A percentile compares a stretch with the other conserved stretches of the same genome.
These are phyloP conservation scores for Neocallimastix lanati DNA, from an alignment of 192 early-diverging fungal genomes.

Conservation along the genomic window DNA sequence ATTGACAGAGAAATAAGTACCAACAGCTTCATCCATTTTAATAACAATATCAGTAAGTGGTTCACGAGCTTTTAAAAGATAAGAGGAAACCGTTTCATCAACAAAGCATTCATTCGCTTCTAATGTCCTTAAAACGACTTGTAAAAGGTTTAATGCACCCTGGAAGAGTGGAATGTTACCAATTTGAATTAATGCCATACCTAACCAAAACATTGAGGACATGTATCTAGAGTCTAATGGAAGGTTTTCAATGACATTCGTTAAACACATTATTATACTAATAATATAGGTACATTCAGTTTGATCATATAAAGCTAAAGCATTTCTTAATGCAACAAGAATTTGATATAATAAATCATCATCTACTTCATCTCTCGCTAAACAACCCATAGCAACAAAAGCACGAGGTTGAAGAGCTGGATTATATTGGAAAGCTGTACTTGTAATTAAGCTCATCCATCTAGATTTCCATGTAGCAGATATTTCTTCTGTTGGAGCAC, in stretches of 20 bases:
- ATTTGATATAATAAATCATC: constrained; percentile 89
- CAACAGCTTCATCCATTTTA: constrained; percentile 51
- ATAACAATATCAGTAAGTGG: constrained; percentile 52
- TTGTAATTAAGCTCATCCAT: constrained; percentile 81
- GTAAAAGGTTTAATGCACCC: constrained; percentile 46
- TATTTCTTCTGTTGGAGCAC: constrained; percentile 49
- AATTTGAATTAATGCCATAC: constrained; percentile 68
- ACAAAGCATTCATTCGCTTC: constrained; percentile 50
- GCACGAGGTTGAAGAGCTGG: constrained; percentile 85
- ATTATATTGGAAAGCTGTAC: constrained; percentile 86
- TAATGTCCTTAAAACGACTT: constrained; percentile 53
- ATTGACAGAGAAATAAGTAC: constrained; percentile 67
- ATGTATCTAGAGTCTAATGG: constrained; percentile 68
- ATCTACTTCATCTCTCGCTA: constrained; percentile 76
- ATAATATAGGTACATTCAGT: constrained; percentile 58
- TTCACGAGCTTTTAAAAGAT: constrained; percentile 48
- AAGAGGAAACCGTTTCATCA: constrained; percentile 48
- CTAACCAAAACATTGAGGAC: constrained; percentile 78
- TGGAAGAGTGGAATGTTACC: constrained; percentile 63
- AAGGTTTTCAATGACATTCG: constrained; percentile 66
- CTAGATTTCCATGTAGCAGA: constrained; percentile 68
- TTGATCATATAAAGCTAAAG: constrained; percentile 69
- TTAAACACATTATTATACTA: constrained; percentile 78
- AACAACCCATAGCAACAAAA: constrained; percentile 73
- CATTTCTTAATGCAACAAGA: constrained; percentile 69